phyloP scores from a whole-genome alignment of 1,139 yeast species.

The Wickerhamiella pararugosa region DNA sequence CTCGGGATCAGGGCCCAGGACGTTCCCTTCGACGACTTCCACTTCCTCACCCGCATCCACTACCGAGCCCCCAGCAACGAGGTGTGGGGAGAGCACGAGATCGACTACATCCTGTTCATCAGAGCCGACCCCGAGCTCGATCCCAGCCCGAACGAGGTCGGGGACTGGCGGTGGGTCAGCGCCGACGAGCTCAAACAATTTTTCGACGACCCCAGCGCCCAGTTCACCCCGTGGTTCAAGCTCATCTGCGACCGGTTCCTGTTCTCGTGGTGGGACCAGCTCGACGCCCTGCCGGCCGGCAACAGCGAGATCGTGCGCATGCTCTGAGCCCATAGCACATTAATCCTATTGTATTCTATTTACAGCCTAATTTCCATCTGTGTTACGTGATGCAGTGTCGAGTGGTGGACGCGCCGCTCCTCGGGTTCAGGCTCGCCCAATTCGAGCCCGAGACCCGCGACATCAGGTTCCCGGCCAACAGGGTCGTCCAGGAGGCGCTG shows the following conservation, averaged over 20 bases:
- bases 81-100: constrained; percentile 96
- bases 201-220: constrained; percentile 42
- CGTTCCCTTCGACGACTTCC: constrained; percentile 54
- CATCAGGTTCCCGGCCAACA: constrained; percentile 2
- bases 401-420: constrained; percentile 1
- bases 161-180: constrained; percentile 62
- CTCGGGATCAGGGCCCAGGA: constrained; percentile 59
- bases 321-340: constrained; percentile 12
- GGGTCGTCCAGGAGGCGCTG: constrained; percentile 44
- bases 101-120: constrained; percentile 81
- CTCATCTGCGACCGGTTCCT: constrained; percentile 81
- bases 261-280: constrained; percentile 84
- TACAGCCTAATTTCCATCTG: too few species aligned
- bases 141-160: constrained; percentile 59
- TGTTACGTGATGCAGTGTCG: neutral
- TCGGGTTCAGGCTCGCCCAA: neutral
- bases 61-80: constrained; percentile 77
- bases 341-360: too few species aligned
- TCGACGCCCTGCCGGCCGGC: constrained; percentile 25
- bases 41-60: constrained; percentile 84
- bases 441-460: neutral
- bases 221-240: constrained; percentile 95
- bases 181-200: constrained; percentile 51
- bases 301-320: constrained; percentile 21
- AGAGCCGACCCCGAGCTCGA: constrained; percentile 42